phyloP scores from a whole-genome alignment of 306 rosid species.

The Castanea mollissima region DNA sequence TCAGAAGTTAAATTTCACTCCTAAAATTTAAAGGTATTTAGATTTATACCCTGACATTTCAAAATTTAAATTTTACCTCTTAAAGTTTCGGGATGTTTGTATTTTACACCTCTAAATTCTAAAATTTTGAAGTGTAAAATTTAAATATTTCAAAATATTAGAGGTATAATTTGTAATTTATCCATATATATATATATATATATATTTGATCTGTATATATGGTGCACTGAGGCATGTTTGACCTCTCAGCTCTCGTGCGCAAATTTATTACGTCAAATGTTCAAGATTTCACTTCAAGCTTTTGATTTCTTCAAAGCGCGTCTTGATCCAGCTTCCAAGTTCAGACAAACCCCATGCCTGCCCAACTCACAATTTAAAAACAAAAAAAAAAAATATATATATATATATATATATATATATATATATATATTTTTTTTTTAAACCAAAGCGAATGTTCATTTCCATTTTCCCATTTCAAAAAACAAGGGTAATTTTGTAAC shows the following conservation, averaged over 20 bases:
- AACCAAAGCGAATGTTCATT: not conserved
- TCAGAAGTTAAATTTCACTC: too few relatives aligned
- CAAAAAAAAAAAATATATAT: too few relatives aligned
- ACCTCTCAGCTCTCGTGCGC: not conserved
- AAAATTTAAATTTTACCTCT: too few relatives aligned
- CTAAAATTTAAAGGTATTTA: too few relatives aligned
- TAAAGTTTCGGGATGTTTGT: accelerated
- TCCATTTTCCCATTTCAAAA: not conserved
- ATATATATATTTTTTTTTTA: too few relatives aligned
- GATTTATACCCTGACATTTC: too few relatives aligned
- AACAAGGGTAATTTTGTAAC: conserved; percentile 55
- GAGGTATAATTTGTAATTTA: not conserved
- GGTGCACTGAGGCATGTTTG: not conserved
- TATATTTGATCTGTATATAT: not conserved
- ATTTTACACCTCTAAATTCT: accelerated
- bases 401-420: too few relatives aligned
- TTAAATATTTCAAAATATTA: too few relatives aligned
- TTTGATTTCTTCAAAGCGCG: conserved; percentile 18
- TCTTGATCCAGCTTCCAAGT: not conserved
- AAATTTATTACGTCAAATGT: not conserved
- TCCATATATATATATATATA: too few relatives aligned
- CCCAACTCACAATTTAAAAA: not conserved
- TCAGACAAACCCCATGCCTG: not conserved
- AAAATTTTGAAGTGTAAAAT: accelerated
- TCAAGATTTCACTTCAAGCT: not conserved